phyloP scores from a whole-genome alignment of 1,139 yeast species.

The Candida tropicalis region DNA sequence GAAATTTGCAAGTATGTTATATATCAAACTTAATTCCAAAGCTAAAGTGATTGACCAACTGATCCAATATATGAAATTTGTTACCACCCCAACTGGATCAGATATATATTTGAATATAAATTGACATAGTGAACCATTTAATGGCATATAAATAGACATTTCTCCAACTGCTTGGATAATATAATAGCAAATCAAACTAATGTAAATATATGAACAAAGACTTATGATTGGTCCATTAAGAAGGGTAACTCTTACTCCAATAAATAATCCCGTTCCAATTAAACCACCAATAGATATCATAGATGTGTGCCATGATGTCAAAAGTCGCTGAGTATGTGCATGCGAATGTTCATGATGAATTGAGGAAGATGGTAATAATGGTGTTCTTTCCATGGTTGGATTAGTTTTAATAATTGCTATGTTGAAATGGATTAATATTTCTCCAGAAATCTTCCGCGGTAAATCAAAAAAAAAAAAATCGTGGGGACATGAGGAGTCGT shows the following conservation, averaged over 20 bases:
- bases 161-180: conserved; percentile 25
- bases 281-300: conserved; percentile 31
- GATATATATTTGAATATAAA: conserved; percentile 24
- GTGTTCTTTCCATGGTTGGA: background rate
- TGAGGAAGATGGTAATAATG: background rate
- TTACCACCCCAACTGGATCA: conserved; percentile 21
- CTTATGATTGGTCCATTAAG: conserved; percentile 25
- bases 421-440: background rate
- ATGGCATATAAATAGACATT: conserved; percentile 24
- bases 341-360: conserved; percentile 6
- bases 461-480: background rate
- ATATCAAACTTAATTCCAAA: conserved; percentile 25
- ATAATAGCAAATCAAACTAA: conserved; percentile 20
- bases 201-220: conserved; percentile 21
- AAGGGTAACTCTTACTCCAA: conserved; percentile 22
- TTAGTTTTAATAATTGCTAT: background rate
- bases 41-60: conserved; percentile 31
- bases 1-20: conserved; percentile 12
- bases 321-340: conserved; percentile 17
- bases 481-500: too few relatives aligned
- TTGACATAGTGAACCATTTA: conserved; percentile 25
- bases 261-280: conserved; percentile 32
- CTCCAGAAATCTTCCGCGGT: background rate
- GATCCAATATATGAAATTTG: conserved; percentile 28
- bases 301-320: conserved; percentile 23